A percentile compares a stretch with the other conserved stretches of the same genome.
Conservation (phyloP, 495 filamentous ascomycete genomes). For the Xylaria flabelliformis region DNA sequence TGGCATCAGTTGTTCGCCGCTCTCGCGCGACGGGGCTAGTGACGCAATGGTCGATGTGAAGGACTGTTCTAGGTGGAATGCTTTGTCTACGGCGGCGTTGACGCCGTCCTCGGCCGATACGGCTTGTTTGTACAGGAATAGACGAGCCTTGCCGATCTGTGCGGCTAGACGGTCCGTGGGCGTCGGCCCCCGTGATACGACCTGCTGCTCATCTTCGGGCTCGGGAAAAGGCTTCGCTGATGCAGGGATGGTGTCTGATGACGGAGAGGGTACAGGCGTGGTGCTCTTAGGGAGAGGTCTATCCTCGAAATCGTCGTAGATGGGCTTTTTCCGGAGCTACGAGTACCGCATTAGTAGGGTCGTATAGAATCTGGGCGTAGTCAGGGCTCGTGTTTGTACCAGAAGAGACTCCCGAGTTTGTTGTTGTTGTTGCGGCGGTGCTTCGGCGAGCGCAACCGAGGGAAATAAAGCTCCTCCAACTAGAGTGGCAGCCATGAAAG, state of each 20-base stretch:
- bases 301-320: conserved; percentile 77
- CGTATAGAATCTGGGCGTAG: background rate
- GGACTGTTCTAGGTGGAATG: conserved; percentile 79
- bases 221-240: conserved; percentile 45
- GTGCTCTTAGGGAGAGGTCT: conserved; percentile 44
- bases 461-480: conserved; percentile 54
- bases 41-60: conserved; percentile 86
- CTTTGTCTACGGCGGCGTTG: conserved; percentile 74
- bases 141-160: conserved; percentile 80
- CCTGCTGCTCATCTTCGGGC: conserved; percentile 11
- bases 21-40: conserved; percentile 81
- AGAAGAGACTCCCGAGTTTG: background rate
- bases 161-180: conserved; percentile 88
- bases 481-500: conserved; percentile 54
- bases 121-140: conserved; percentile 78
- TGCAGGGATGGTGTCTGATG: conserved; percentile 37
- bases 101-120: conserved; percentile 74
- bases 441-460: conserved; percentile 54
- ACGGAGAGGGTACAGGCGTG: conserved; percentile 41
- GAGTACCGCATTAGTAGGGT: conserved; percentile 26
- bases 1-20: conserved; percentile 83
- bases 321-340: conserved; percentile 72
- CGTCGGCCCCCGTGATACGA: conserved; percentile 65
- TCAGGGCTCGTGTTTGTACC: conserved; percentile 30
- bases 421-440: conserved; percentile 40